phyloP scores from a whole-genome alignment of 305 asterid species.

The Ilex paraguariensis region DNA sequence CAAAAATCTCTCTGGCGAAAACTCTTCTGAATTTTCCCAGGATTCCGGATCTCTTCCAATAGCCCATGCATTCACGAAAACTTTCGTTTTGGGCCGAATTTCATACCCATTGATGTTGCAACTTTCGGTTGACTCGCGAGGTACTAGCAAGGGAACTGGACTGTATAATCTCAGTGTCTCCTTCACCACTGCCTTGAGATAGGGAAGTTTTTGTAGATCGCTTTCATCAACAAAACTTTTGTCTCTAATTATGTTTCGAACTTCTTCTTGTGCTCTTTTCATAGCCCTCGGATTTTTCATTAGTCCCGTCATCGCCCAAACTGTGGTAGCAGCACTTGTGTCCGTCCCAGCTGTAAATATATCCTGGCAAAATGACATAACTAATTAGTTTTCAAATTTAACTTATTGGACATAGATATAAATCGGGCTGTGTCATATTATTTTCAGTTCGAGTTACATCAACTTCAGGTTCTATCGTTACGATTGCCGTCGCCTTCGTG shows the following conservation, averaged over 20 bases:
- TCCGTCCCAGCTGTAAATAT: conserved; percentile 19
- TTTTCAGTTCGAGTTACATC: not conserved
- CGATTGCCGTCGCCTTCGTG: too few relatives aligned
- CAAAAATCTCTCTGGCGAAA: conserved; percentile 11
- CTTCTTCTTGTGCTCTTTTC: conserved; percentile 11
- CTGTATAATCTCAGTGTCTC: conserved; percentile 16
- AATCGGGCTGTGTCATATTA: not conserved
- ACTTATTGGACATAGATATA: not conserved
- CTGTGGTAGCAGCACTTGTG: conserved; percentile 11
- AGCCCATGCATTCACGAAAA: conserved; percentile 10
- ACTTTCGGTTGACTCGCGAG: not conserved
- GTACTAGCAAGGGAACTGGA: conserved; percentile 7
- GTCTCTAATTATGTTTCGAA: conserved; percentile 1
- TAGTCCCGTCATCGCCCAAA: conserved; percentile 15
- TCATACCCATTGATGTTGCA: conserved; percentile 3
- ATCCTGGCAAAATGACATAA: not conserved
- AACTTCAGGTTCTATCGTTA: too few relatives aligned
- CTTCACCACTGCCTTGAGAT: conserved; percentile 13
- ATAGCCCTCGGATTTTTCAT: conserved; percentile 3
- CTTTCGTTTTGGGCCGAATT: conserved; percentile 7
- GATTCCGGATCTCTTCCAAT: conserved; percentile 9
- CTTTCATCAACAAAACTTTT: conserved; percentile 8
- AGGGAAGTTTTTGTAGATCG: conserved; percentile 4
- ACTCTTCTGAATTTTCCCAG: conserved; percentile 9
- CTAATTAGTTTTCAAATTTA: too few relatives aligned